Conservation (phyloP, 192 early-diverging fungal genomes). For the Backusella macrospora region DNA sequence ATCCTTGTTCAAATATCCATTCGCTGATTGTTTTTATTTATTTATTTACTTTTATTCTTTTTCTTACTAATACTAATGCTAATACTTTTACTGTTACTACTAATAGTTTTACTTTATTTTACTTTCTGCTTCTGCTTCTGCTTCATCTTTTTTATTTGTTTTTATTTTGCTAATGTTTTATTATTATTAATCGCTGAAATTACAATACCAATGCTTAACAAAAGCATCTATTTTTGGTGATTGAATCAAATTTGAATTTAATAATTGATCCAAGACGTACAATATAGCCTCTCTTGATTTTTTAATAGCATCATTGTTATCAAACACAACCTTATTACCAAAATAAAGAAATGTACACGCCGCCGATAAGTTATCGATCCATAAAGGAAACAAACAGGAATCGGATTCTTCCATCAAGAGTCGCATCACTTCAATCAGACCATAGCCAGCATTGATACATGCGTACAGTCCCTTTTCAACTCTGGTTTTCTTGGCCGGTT, state of each 20-base stretch:
- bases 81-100: background rate
- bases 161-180: no score
- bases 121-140: no score
- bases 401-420: background rate
- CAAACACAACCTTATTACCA: constrained; percentile 6
- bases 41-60: no score
- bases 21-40: background rate
- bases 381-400: background rate
- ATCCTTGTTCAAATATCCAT: background rate
- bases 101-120: background rate
- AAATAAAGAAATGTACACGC: constrained; percentile 19
- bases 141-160: background rate
- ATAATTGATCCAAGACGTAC: background rate
- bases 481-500: background rate
- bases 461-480: background rate
- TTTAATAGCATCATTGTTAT: background rate
- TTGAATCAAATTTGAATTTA: background rate
- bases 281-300: constrained; percentile 12
- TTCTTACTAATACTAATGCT: background rate
- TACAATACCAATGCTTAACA: constrained; percentile 13
- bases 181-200: background rate
- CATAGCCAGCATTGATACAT: constrained; percentile 15
- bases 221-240: constrained; percentile 2
- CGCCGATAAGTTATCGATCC: background rate
- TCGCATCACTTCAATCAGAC: background rate